These are phyloP conservation scores for Yamagishiella unicocca DNA, from an alignment of 139 green algal genomes.

Conservation along the genomic window DNA sequence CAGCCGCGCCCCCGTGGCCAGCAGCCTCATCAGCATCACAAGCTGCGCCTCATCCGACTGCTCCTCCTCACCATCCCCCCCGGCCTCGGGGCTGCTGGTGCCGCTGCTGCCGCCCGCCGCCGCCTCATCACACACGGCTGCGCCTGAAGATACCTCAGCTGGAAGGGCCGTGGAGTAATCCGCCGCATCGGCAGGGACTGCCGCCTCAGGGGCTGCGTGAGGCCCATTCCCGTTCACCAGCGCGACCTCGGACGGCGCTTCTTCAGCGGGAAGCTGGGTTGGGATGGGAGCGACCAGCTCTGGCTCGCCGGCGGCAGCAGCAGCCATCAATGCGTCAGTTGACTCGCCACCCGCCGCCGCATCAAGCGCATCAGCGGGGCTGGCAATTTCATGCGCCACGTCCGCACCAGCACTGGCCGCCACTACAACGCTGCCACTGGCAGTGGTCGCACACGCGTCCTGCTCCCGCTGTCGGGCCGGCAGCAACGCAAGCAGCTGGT, in stretches of 20 bases:
- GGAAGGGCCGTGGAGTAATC: not conserved
- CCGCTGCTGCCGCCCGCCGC: not conserved
- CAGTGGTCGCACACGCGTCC: not conserved
- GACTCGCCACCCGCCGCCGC: no score
- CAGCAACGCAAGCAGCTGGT: conserved; percentile 18
- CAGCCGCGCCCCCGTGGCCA: conserved; percentile 29
- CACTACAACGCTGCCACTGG: no score
- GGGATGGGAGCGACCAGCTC: no score
- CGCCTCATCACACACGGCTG: not conserved
- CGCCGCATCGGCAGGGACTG: not conserved
- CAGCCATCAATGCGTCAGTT: no score
- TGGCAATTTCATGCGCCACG: no score
- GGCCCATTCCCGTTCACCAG: not conserved
- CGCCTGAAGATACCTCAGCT: no score
- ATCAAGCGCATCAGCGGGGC: no score
- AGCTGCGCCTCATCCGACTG: conserved; percentile 22
- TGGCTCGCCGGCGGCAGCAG: no score
- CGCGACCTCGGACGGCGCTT: not conserved
- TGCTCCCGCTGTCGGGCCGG: not conserved
- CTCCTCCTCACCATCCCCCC: conserved; percentile 19
- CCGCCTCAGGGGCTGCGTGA: not conserved
- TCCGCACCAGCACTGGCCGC: no score
- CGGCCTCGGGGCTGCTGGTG: conserved; percentile 14
- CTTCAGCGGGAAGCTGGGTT: not conserved
- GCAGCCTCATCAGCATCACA: conserved; percentile 32